phyloP scores from a whole-genome alignment of 169 alveolate species.

The Haemoproteus tartakovskyi region DNA sequence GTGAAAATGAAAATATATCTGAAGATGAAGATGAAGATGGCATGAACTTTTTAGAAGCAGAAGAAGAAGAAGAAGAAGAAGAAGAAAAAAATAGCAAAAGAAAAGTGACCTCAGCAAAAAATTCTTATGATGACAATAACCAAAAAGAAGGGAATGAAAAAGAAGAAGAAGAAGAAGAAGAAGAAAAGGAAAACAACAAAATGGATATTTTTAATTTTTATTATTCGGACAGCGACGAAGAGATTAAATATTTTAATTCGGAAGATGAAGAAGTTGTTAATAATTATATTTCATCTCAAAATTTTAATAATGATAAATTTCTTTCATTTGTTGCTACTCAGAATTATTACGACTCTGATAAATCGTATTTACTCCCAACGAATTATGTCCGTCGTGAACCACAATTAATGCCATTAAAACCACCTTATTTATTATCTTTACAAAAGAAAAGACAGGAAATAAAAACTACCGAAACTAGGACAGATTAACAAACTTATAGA shows the following conservation, averaged over 20 bases:
- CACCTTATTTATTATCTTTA: constrained; percentile 51
- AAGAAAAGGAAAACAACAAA: background rate
- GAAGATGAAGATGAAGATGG: background rate
- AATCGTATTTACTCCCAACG: constrained; percentile 48
- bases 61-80: background rate
- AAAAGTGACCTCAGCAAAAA: no score
- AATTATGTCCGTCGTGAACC: constrained; percentile 61
- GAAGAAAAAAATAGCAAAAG: no score
- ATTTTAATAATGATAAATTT: constrained; percentile 15
- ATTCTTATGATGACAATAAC: background rate
- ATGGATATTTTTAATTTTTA: constrained; percentile 57
- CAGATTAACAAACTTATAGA: no score
- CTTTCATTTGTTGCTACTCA: constrained; percentile 58
- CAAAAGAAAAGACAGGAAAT: constrained; percentile 50
- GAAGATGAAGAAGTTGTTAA: constrained; percentile 55
- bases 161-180: background rate
- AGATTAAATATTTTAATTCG: constrained; percentile 57
- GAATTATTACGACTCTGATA: constrained; percentile 62
- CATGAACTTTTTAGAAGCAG: background rate
- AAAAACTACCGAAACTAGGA: no score
- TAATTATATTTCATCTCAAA: constrained; percentile 37
- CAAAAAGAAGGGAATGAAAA: background rate
- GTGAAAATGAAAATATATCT: background rate
- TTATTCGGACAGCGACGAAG: constrained; percentile 59
- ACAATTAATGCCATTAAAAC: constrained; percentile 60